Conservation (phyloP, 441 rosid species). For the Syzygium syzygioides region DNA sequence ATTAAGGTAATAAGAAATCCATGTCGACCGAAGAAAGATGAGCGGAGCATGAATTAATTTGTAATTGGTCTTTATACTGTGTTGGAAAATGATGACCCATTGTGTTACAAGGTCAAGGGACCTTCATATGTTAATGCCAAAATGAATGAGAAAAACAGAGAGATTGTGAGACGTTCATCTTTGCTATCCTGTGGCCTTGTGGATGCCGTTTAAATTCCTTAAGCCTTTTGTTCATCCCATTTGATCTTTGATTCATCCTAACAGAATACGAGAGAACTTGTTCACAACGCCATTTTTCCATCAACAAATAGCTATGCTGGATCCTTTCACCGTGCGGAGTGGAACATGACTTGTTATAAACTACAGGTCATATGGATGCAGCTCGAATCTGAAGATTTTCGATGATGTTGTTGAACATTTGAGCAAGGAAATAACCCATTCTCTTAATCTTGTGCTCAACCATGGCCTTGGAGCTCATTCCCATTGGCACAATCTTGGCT, state of each 20-base stretch:
- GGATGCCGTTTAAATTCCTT: background rate
- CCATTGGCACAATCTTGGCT: slow-evolving; percentile 60
- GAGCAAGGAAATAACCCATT: background rate
- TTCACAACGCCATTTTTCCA: background rate
- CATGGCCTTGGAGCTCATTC: slow-evolving; percentile 57
- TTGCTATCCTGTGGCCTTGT: background rate
- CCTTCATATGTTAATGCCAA: background rate
- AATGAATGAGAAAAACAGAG: background rate
- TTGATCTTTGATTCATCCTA: background rate
- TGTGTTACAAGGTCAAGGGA: background rate
- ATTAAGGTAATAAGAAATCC: background rate
- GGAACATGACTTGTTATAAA: background rate
- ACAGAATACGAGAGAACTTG: background rate
- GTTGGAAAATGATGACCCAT: background rate
- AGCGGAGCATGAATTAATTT: background rate
- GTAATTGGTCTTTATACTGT: background rate
- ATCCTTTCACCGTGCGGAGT: background rate
- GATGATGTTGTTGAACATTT: background rate
- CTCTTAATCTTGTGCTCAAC: background rate
- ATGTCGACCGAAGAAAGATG: background rate
- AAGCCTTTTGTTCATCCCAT: background rate
- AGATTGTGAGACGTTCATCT: background rate
- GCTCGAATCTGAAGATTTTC: background rate
- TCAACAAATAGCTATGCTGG: background rate
- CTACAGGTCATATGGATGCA: background rate